phyloP scores from a whole-genome alignment of 495 filamentous ascomycete genomes.

The Chaetomium tenue region DNA sequence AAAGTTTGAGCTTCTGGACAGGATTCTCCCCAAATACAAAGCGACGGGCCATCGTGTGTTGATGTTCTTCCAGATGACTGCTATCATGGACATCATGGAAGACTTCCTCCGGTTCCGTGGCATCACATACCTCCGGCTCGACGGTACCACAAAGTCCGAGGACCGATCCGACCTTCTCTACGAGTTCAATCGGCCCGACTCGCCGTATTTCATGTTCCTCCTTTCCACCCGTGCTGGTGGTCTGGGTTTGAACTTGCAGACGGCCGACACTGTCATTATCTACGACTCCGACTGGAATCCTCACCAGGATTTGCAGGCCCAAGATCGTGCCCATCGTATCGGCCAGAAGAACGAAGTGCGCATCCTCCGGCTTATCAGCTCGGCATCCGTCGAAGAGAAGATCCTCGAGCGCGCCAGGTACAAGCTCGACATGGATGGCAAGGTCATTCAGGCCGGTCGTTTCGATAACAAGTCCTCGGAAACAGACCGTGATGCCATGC shows the following conservation, averaged over 20 bases:
- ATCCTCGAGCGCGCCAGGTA: conserved; percentile 95
- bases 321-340: conserved; percentile 99
- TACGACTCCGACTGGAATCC: conserved; percentile 99
- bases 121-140: conserved; percentile 82
- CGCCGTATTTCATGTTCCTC: conserved; percentile 95
- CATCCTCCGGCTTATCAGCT: conserved; percentile 90
- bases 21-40: conserved; percentile 89
- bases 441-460: conserved; percentile 97
- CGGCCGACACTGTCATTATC: conserved; percentile 97
- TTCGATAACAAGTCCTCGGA: conserved; percentile 99
- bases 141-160: conserved; percentile 95
- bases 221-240: conserved; percentile 99
- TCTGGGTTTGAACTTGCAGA: conserved; percentile 93
- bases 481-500: conserved; percentile 93
- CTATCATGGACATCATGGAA: conserved; percentile 99
- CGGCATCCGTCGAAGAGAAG: conserved; percentile 97
- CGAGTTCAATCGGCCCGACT: conserved; percentile 83
- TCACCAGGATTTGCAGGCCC: conserved; percentile 97
- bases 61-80: conserved; percentile 99
- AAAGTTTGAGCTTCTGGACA: conserved; percentile 94
- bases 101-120: conserved; percentile 86
- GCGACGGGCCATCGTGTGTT: conserved; percentile 85
- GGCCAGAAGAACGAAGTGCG: conserved; percentile 99
- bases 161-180: conserved; percentile 89
- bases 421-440: conserved; percentile 99